Conservation (phyloP, 1,284 basidiomycete genomes). For the Irpex lacteus region DNA sequence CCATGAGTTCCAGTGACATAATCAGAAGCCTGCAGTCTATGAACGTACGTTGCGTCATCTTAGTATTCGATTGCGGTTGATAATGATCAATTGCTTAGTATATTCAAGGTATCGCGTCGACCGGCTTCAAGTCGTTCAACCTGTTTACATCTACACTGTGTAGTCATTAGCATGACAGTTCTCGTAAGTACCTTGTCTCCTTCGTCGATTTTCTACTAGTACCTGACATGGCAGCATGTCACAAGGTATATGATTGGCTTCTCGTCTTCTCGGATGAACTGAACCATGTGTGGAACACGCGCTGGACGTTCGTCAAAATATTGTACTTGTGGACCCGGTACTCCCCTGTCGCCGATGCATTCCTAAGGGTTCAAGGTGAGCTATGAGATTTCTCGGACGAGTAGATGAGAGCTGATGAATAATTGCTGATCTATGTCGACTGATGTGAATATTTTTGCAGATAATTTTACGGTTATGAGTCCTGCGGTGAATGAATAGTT, state of each 20-base stretch:
- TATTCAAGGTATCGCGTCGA: not conserved
- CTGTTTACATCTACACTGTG: not conserved
- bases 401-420: not conserved
- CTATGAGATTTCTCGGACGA: not conserved
- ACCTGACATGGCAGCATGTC: not conserved
- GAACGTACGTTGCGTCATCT: not conserved
- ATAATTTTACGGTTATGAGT: not conserved
- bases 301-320: conserved; percentile 25
- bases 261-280: not conserved
- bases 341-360: conserved; percentile 23
- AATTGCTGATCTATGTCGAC: too few species aligned
- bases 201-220: not conserved
- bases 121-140: not conserved
- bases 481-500: not conserved
- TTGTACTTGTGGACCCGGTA: conserved; percentile 27
- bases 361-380: not conserved
- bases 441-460: not conserved
- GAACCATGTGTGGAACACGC: conserved; percentile 15
- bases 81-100: not conserved
- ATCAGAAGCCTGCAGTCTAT: not conserved
- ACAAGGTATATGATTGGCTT: not conserved
- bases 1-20: not conserved
- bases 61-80: too few species aligned
- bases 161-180: not conserved
- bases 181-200: not conserved